Evolutionary conservation across 2,329 filamentous ascomycete species (phyloP), one percentile per base, ranked within the genome.

Genomic region (Pseudocercospora ulei): DNA sequence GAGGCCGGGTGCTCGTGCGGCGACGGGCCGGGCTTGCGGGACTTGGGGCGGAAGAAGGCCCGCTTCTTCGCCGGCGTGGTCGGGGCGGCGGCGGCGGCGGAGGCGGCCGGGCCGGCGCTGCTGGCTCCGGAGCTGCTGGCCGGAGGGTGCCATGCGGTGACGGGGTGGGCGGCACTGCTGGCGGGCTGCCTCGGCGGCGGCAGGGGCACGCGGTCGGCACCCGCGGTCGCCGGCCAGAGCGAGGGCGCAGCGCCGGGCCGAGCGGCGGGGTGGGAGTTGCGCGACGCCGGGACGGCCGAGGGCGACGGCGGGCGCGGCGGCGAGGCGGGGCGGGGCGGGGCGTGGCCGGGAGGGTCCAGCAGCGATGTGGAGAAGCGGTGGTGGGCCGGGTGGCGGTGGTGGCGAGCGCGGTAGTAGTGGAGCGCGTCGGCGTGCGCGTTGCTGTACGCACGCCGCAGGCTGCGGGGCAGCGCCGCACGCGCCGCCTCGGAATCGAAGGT

Each of bases 101-200:
- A n/a, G n/a, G n/a, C n/a, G n/a, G n/a, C n/a, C n/a, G n/a, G n/a
- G n/a, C n/a, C n/a, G n/a, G n/a, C n/a, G n/a, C n/a, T n/a, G n/a
- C n/a, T 38, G 8, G 36, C 45, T 3, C 44, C 44, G 24, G 39
- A 18, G 22, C 39, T 47, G n/a, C 41, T 49, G 18, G 30, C 56
- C 3, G 57, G 57, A 4, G 58, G 58, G 44, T 55, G 54, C 58
- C 58, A 61, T 2, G 48, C 56, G 3, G 53, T 59, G 34, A 61
- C 46, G 1, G 57, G 56, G 36, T 61, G 57, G 2, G 51, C 50
- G 1, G 52, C 52, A 1, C 49, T 51, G 6, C 56, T 53, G 7
- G 51, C 47, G 13, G 44, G 46, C 13, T 41, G 41, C 8, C 43
- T 46, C 7, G 31, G 39, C 18, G 40, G 44, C 9, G 47, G 52